Base-by-base conservation (phyloP, 176 grass and related monocot genomes). In the Dactylis glomerata region DNA sequence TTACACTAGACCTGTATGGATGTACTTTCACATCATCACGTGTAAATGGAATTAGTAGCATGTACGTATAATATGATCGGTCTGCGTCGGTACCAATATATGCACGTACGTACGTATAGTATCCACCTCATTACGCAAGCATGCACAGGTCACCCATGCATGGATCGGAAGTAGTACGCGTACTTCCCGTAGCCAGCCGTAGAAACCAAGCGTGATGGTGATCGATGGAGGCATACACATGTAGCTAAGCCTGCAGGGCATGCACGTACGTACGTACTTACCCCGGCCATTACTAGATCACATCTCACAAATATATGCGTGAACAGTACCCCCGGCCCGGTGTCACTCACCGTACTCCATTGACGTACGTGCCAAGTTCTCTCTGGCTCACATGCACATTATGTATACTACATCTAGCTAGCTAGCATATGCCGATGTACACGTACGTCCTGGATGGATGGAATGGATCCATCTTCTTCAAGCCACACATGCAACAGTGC, bases 401-500 rank as follows among this genome's bases (percentile, higher is more conserved):
- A 66, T 15, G 19, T 6, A 63, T 33, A 32, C n/a, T 51, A 5
- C 17, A 51, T 51, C 47, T 51, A 26, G 13, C 46, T 20, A 20
- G 36, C 27, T 37, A 8, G 57, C 24, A 66, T 6, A 34, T 56
- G 34, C 9, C 40, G n/a, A 17, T 0, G 72, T 27, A 17, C 45
- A 73, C 42, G 17, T 75, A 1, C 72, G 76, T 78, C 46, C 68
- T 17, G n/a, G 23, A 72, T 46, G 23, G 68, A 71, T 71, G 38
- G 68, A 59, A 71, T 24, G 37, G 68, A 59, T 26, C 56, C 27
- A 74, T 59, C 68, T 33, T 81, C 78, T 89, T 82, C 78, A 78
- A 77, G 83, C 41, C 78, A 89, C 83, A 90, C 83, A 90, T 90
- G 79, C 88, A 78, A 82, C 79, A 86, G 79, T 23, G 73, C 3